A percentile compares a stretch with the other conserved stretches of the same genome.
Conservation (phyloP, 768 basidiomycete genomes). For the Lepiota venenata region DNA sequence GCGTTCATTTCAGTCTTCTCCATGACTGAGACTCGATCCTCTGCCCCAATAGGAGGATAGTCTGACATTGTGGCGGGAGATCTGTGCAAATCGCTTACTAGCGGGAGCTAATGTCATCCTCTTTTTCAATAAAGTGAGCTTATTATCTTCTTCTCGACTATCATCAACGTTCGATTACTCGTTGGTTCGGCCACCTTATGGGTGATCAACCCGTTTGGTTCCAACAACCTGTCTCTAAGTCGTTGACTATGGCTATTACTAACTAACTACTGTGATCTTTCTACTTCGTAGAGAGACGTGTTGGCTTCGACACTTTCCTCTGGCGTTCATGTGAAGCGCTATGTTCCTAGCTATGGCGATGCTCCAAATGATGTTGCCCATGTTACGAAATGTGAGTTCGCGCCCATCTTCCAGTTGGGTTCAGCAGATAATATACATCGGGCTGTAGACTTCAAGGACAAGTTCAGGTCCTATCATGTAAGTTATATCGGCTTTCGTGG, state of each 20-base stretch:
- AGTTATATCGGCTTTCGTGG: constrained; percentile 17
- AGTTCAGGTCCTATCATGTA: constrained; percentile 62
- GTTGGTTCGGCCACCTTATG: too few relatives aligned
- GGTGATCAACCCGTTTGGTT: too few relatives aligned
- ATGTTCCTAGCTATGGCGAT: constrained; percentile 60
- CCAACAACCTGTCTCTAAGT: too few relatives aligned
- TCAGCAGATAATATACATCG: background rate
- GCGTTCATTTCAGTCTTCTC: constrained; percentile 11
- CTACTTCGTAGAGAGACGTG: constrained; percentile 42
- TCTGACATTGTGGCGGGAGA: constrained; percentile 65
- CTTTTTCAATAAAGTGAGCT: constrained; percentile 68
- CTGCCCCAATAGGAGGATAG: constrained; percentile 57
- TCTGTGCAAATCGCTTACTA: constrained; percentile 63
- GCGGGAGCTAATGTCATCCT: constrained; percentile 62
- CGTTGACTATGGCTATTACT: background rate
- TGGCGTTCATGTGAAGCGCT: constrained; percentile 53
- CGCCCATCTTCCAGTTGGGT: background rate
- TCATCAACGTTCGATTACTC: background rate
- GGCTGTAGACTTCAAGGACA: constrained; percentile 61
- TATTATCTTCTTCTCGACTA: background rate
- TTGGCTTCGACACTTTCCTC: constrained; percentile 50
- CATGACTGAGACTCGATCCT: background rate
- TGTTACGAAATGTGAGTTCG: constrained; percentile 60
- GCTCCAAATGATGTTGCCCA: constrained; percentile 52
- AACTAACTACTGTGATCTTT: background rate